Conservation (phyloP, 73 alveolate genomes). For the Tetrahymena thermophila region DNA sequence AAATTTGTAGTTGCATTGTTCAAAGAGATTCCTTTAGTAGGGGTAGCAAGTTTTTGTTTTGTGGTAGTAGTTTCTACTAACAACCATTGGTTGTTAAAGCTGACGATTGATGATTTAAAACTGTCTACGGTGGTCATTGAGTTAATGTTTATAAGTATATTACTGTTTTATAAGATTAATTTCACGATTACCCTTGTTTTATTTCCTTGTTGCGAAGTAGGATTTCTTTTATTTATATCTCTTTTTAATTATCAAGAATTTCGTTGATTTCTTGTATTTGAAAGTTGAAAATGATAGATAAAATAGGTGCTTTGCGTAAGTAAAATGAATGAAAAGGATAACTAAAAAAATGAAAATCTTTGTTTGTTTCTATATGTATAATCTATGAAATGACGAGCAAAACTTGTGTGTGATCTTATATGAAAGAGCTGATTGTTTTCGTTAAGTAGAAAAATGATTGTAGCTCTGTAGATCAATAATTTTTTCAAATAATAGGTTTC, state of each 20-base stretch:
- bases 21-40: neutral
- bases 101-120: neutral
- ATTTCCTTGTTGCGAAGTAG: neutral
- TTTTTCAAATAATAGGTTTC: neutral
- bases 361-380: neutral
- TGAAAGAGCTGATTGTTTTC: neutral
- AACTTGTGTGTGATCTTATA: neutral
- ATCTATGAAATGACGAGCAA: neutral
- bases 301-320: neutral
- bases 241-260: neutral
- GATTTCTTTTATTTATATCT: neutral
- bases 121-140: neutral
- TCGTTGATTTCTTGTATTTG: neutral
- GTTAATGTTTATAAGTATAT: neutral
- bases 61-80: neutral
- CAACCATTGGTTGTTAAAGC: neutral
- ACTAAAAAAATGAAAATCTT: neutral
- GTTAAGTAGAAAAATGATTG: neutral
- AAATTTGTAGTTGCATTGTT: neutral
- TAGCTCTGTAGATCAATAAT: neutral
- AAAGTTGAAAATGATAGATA: neutral
- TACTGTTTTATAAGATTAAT: neutral
- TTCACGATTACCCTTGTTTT: neutral
- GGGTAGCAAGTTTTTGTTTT: neutral
- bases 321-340: neutral